Percentiles rank a stretch among this genome's conserved stretches.
Conservation (phyloP, 148 eudicot species). For the Fagopyrum homotropicum region DNA sequence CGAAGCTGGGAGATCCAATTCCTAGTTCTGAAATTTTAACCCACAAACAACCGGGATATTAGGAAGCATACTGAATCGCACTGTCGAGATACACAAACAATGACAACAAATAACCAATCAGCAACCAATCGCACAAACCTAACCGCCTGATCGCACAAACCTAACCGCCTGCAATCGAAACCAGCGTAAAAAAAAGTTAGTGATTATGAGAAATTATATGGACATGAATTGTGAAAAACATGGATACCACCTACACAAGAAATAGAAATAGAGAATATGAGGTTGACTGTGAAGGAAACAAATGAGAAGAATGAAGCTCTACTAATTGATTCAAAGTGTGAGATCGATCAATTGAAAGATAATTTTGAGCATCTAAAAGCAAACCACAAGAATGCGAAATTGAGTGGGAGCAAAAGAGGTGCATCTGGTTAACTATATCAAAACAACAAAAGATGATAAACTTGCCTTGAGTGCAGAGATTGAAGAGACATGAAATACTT, state of each 20-base stretch:
- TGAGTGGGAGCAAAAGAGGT: constrained; percentile 50
- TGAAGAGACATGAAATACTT: no score
- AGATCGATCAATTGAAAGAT: constrained; percentile 23
- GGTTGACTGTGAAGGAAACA: constrained; percentile 32
- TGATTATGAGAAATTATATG: no score
- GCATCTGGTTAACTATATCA: not conserved
- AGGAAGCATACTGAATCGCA: no score
- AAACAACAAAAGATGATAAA: constrained; percentile 1
- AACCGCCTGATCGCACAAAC: no score
- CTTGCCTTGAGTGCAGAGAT: not conserved
- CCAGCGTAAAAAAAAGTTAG: no score
- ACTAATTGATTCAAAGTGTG: constrained; percentile 35
- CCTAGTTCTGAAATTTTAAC: constrained; percentile 19
- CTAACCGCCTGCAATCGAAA: no score
- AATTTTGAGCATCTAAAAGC: constrained; percentile 20
- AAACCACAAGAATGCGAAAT: constrained; percentile 21
- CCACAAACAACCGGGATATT: not conserved
- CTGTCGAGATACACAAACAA: no score
- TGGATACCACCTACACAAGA: no score
- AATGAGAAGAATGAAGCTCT: constrained; percentile 37
- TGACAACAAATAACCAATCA: no score
- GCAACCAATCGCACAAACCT: no score
- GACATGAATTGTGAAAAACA: no score
- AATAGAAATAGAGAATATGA: constrained; percentile 38
- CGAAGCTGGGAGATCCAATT: constrained; percentile 22